Conservation (phyloP, 305 asterid genomes). For the Rubia occidens region DNA sequence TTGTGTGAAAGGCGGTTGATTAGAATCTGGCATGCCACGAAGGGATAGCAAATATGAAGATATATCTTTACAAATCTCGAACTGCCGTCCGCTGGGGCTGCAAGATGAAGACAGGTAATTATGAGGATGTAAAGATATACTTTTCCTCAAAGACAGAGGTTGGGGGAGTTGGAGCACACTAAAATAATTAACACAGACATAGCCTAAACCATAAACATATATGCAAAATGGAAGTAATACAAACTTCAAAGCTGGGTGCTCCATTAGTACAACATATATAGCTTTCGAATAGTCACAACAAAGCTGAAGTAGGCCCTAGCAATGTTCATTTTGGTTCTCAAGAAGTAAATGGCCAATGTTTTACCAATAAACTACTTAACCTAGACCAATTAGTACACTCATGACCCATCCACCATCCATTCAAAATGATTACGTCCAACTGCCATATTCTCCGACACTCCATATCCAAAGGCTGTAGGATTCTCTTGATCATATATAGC, state of each 20-base stretch:
- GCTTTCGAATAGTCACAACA: not conserved
- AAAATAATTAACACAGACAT: not conserved
- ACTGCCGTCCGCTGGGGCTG: conserved; percentile 89
- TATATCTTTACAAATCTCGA: conserved; percentile 68
- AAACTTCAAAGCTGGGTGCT: not conserved
- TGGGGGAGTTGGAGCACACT: not conserved
- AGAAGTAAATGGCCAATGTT: not conserved
- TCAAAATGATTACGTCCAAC: not conserved
- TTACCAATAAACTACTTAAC: not conserved
- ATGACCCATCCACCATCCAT: not conserved
- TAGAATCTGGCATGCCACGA: conserved; percentile 37
- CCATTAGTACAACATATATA: not conserved
- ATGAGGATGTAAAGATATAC: conserved; percentile 9
- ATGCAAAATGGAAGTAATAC: not conserved
- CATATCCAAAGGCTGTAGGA: not conserved
- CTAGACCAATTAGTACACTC: not conserved
- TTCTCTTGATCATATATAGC: not conserved
- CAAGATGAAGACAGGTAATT: conserved; percentile 23
- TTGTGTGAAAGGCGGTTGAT: conserved; percentile 19
- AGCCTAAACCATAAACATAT: not conserved
- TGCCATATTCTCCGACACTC: not conserved
- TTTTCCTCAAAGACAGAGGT: not conserved
- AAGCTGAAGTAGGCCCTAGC: not conserved
- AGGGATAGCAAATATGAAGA: conserved; percentile 60
- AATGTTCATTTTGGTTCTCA: not conserved